These are phyloP conservation scores for Hypoxylon sp. DNA, from an alignment of 2,329 filamentous ascomycete species.

Conservation along the genomic window DNA sequence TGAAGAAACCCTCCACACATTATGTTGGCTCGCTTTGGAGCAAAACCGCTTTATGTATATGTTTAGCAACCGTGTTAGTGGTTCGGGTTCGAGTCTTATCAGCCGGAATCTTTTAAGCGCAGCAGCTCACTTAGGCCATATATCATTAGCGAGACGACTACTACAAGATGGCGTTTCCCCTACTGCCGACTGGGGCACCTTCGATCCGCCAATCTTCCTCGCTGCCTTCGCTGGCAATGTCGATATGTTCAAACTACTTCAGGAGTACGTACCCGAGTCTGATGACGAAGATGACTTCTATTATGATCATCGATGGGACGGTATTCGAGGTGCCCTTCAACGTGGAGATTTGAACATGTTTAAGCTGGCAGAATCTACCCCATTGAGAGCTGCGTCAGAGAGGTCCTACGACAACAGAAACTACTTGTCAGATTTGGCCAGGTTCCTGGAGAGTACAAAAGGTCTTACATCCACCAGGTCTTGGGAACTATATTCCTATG, in stretches of 20 bases:
- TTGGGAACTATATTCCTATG: neutral
- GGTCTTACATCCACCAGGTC: neutral
- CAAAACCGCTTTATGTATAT: neutral
- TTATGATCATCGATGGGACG: neutral
- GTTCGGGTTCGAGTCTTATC: neutral
- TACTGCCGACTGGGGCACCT: neutral
- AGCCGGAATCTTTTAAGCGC: neutral
- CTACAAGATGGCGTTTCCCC: neutral
- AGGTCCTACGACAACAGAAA: neutral
- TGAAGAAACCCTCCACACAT: neutral
- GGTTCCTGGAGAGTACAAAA: neutral
- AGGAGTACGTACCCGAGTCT: neutral
- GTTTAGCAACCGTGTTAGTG: neutral
- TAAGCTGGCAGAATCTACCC: neutral
- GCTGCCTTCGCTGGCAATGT: conserved; percentile 12
- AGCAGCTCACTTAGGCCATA: neutral
- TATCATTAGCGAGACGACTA: neutral
- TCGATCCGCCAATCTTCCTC: conserved; percentile 9
- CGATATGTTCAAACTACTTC: conserved; percentile 15
- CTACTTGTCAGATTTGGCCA: neutral
- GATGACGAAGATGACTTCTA: neutral
- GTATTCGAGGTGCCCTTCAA: neutral
- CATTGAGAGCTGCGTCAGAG: neutral
- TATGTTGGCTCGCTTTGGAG: neutral
- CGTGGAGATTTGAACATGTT: conserved; percentile 11